Conservation (phyloP, 441 rosid species). For the Pelargonium myrrhifolium region DNA sequence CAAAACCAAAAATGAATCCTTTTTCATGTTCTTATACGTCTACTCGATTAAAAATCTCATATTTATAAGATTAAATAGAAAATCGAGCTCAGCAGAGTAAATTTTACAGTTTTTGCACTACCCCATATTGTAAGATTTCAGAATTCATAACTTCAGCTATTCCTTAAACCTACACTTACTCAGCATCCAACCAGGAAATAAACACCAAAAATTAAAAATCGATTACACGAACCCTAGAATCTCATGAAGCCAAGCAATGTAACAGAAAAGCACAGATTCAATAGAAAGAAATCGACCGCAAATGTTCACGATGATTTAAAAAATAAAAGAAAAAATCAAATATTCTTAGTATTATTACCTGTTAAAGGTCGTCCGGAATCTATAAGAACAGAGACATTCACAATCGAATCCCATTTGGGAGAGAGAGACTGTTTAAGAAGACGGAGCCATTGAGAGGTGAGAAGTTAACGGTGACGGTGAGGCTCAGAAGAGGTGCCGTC, state of each 20-base stretch:
- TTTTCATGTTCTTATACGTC: not conserved
- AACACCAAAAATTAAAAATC: slow-evolving; percentile 12
- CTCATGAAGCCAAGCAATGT: slow-evolving; percentile 10
- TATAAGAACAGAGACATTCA: slow-evolving; percentile 29
- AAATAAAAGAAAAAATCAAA: slow-evolving; percentile 9
- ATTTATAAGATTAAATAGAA: not conserved
- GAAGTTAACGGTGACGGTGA: slow-evolving; percentile 2
- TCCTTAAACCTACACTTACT: slow-evolving; percentile 6
- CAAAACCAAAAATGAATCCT: too few species aligned
- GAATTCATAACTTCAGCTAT: slow-evolving; percentile 5
- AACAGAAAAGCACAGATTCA: slow-evolving; percentile 26
- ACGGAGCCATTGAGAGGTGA: slow-evolving; percentile 18
- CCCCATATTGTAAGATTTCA: slow-evolving; percentile 5
- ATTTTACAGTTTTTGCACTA: not conserved
- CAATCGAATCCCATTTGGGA: slow-evolving; percentile 30
- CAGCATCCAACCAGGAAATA: slow-evolving; percentile 20
- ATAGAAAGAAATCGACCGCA: slow-evolving; percentile 25
- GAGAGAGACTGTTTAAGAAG: slow-evolving; percentile 29
- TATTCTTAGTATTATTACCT: slow-evolving; percentile 23
- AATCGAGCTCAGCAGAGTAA: slow-evolving; percentile 4
- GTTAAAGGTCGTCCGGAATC: slow-evolving; percentile 28
- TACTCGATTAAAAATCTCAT: not conserved
- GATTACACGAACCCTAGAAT: slow-evolving; percentile 29
- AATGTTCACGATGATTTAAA: slow-evolving; percentile 11
- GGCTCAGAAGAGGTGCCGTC: not conserved